These are phyloP conservation scores for Hymenoscyphus linearis DNA, from an alignment of 2,329 filamentous ascomycete species.

Conservation along the genomic window DNA sequence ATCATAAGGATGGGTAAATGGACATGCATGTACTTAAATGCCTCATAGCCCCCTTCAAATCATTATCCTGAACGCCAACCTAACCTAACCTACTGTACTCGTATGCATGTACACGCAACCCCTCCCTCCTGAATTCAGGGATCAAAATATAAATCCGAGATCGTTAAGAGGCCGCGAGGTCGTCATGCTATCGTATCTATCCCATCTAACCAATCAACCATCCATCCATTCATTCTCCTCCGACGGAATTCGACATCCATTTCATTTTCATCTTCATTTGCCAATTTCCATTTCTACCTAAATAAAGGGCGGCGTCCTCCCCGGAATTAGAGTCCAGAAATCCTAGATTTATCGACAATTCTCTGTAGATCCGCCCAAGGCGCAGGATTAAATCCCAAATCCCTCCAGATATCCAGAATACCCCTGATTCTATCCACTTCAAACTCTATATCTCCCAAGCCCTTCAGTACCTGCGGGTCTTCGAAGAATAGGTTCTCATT, in stretches of 20 bases:
- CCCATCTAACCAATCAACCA: too few relatives aligned
- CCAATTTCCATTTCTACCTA: too few relatives aligned
- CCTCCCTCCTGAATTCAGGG: background rate
- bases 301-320: too few relatives aligned
- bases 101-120: background rate
- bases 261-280: too few relatives aligned
- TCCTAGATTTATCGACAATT: background rate
- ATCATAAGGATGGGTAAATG: too few relatives aligned
- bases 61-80: background rate
- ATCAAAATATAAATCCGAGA: too few relatives aligned
- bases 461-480: background rate
- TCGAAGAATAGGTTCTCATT: background rate
- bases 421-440: constrained; percentile 43
- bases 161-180: too few relatives aligned
- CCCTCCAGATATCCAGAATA: constrained; percentile 28
- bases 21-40: background rate
- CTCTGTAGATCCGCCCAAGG: constrained; percentile 1
- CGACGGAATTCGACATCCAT: too few relatives aligned
- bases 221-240: background rate
- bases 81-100: background rate
- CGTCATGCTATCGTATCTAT: too few relatives aligned
- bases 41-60: background rate
- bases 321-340: too few relatives aligned
- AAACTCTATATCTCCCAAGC: background rate
- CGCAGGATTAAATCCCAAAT: constrained; percentile 1